These are phyloP conservation scores for Linum tenue DNA, from an alignment of 345 rosid genomes.

Conservation along the genomic window DNA sequence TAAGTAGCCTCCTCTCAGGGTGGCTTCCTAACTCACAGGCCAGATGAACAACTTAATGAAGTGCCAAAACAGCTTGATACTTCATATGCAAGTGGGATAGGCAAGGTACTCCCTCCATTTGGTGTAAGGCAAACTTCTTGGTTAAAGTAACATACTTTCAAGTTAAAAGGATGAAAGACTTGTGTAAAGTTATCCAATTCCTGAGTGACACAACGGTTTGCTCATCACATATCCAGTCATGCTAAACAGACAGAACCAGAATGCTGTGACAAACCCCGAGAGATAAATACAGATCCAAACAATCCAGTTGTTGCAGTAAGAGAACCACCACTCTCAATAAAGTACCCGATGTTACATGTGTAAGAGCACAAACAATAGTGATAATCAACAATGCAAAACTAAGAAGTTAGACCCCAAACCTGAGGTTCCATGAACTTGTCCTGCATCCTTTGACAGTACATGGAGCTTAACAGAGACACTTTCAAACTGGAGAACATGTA, in stretches of 20 bases:
- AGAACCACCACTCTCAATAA: not conserved
- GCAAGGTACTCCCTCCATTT: not conserved
- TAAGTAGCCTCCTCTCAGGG: not conserved
- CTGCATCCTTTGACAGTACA: slow-evolving; percentile 34
- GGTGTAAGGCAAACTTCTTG: not conserved
- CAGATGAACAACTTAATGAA: not conserved
- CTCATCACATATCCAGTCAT: not conserved
- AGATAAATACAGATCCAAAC: not conserved
- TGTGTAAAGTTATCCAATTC: not conserved
- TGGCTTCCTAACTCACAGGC: not conserved
- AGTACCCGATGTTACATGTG: not conserved
- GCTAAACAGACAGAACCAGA: not conserved
- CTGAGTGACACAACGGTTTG: not conserved
- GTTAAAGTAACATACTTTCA: not conserved
- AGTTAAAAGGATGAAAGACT: not conserved
- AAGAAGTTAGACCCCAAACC: slow-evolving; percentile 27
- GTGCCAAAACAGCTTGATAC: not conserved
- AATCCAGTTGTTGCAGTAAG: not conserved
- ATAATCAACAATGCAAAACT: not conserved
- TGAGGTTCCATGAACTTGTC: slow-evolving; percentile 32
- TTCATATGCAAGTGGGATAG: not conserved
- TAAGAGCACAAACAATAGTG: not conserved
- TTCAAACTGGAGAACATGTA: slow-evolving; percentile 41
- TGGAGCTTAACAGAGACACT: slow-evolving; percentile 43
- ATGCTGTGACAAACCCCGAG: not conserved